phyloP scores from a whole-genome alignment of 495 filamentous ascomycete species.

The Schizothecium vesticola region DNA sequence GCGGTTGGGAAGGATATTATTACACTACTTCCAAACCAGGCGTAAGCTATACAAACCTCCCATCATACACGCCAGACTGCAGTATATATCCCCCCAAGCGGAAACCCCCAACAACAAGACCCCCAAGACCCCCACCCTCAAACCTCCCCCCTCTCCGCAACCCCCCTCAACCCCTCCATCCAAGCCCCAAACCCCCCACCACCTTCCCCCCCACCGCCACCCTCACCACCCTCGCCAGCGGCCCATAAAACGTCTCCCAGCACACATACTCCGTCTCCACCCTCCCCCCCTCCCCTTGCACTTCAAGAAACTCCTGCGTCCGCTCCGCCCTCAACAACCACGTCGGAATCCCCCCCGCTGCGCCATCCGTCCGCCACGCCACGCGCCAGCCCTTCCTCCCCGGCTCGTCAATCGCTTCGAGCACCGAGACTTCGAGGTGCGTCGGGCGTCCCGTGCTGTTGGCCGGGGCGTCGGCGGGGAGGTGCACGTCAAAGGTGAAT shows the following conservation, averaged over 20 bases:
- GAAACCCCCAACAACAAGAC: too few species aligned
- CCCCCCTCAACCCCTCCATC: conserved; percentile 30
- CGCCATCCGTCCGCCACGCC: conserved; percentile 23
- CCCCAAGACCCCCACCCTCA: neutral
- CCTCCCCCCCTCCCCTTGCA: neutral
- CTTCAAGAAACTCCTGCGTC: conserved; percentile 35
- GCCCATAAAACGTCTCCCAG: conserved; percentile 41
- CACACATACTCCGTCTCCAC: conserved; percentile 21
- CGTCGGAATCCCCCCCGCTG: conserved; percentile 12
- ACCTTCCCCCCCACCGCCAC: conserved; percentile 19
- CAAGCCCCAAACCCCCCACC: conserved; percentile 27
- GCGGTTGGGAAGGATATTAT: neutral
- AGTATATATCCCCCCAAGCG: too few species aligned
- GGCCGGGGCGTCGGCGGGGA: conserved; percentile 11
- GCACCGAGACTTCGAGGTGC: conserved; percentile 23
- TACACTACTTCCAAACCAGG: neutral
- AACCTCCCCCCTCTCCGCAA: conserved; percentile 19
- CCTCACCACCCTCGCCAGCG: conserved; percentile 25
- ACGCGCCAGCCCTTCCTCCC: conserved; percentile 27
- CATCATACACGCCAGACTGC: neutral
- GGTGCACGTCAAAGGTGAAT: conserved; percentile 32
- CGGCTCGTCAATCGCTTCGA: conserved; percentile 25
- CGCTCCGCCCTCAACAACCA: conserved; percentile 33
- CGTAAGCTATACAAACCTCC: neutral
- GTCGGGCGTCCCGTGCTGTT: conserved; percentile 6